phyloP scores from a whole-genome alignment of 2,329 filamentous ascomycete genomes.

The Geosmithia flava region DNA sequence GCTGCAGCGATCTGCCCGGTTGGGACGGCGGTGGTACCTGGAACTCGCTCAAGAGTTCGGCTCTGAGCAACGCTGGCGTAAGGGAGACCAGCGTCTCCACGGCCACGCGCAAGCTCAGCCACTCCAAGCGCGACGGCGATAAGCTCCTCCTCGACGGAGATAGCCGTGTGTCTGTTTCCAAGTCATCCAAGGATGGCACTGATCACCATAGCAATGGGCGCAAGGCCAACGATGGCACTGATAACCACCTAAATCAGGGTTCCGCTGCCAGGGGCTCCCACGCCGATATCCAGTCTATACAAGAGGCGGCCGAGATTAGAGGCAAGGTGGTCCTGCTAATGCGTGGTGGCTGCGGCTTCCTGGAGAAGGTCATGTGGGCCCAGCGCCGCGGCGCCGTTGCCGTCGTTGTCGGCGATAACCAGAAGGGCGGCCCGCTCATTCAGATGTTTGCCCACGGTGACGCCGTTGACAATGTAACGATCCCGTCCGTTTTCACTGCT shows the following conservation, averaged over 20 bases:
- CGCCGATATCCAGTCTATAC: conserved; percentile 82
- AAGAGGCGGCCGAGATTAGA: conserved; percentile 83
- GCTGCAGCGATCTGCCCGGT: conserved; percentile 87
- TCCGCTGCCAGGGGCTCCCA: conserved; percentile 34
- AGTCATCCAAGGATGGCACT: conserved; percentile 3
- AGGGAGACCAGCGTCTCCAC: conserved; percentile 8
- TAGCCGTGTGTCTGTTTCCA: conserved; percentile 8
- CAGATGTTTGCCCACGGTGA: conserved; percentile 98
- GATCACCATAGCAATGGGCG: conserved; percentile 22
- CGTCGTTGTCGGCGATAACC: conserved; percentile 88
- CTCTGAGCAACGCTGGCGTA: conserved; percentile 12
- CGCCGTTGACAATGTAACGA: conserved; percentile 78
- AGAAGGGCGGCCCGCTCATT: conserved; percentile 75
- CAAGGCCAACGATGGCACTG: conserved; percentile 53
- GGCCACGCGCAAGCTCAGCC: conserved; percentile 2
- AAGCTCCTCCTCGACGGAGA: conserved; percentile 13
- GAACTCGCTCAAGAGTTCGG: conserved; percentile 24
- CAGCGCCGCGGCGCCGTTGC: conserved; percentile 82
- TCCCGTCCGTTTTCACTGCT: conserved; percentile 89
- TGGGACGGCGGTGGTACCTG: conserved; percentile 57
- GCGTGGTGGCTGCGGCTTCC: conserved; percentile 86
- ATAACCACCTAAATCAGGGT: conserved; percentile 61
- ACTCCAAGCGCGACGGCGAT: conserved; percentile 4
- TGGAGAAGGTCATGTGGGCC: conserved; percentile 96
- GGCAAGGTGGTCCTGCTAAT: conserved; percentile 89